Conservation (phyloP, 2,329 filamentous ascomycete species). For the Eutypa lata region DNA sequence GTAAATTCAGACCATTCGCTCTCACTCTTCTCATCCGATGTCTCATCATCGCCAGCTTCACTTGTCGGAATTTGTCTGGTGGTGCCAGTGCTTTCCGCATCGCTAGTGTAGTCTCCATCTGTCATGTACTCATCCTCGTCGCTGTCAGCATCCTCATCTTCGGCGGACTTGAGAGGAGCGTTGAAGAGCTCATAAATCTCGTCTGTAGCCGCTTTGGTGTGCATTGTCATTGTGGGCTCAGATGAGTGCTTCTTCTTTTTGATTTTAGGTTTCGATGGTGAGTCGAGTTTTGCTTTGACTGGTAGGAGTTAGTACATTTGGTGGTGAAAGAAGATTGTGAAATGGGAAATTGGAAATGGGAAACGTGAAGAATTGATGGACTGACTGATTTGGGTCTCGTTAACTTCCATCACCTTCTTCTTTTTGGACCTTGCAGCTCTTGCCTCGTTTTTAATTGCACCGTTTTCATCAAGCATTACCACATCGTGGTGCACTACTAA, state of each 20-base stretch:
- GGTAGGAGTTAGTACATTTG: constrained; percentile 25
- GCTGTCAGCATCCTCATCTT: constrained; percentile 39
- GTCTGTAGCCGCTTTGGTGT: constrained; percentile 91
- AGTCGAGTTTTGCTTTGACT: constrained; percentile 94
- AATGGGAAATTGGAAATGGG: background rate
- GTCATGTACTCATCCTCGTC: constrained; percentile 68
- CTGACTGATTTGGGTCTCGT: constrained; percentile 90
- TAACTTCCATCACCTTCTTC: constrained; percentile 80
- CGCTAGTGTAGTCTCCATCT: constrained; percentile 77
- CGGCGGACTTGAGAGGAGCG: constrained; percentile 60
- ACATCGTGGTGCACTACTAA: constrained; percentile 42
- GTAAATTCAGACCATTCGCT: constrained; percentile 91
- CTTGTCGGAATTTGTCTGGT: constrained; percentile 61
- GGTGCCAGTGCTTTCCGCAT: constrained; percentile 78
- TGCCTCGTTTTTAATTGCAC: constrained; percentile 42
- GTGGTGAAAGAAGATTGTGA: no score
- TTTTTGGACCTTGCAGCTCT: constrained; percentile 56
- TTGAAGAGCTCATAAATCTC: constrained; percentile 98
- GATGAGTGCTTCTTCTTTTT: constrained; percentile 64
- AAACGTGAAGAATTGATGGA: constrained; percentile 14
- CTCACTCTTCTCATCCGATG: constrained; percentile 58
- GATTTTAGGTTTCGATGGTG: constrained; percentile 80
- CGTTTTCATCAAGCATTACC: constrained; percentile 57
- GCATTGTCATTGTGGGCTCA: constrained; percentile 97
- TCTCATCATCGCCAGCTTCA: constrained; percentile 45